Evolutionary conservation across 2,329 filamentous ascomycete genomes (phyloP), one percentile per base, ranked within the genome.

Genomic region (Colletotrichum chlorophyti): DNA sequence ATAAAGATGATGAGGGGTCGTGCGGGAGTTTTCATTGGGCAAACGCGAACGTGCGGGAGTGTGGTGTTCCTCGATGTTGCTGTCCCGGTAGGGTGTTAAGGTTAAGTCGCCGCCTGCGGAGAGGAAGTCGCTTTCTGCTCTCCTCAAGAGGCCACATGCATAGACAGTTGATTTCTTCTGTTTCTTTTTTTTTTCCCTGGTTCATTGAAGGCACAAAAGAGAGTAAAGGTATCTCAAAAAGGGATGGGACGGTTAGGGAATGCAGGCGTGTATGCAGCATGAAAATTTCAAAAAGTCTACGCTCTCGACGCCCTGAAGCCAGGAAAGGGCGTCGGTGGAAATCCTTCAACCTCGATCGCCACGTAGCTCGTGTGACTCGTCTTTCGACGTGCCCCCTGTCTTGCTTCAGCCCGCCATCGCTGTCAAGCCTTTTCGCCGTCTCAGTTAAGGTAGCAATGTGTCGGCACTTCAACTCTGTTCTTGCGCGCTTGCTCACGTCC

Each of bases 211-310:
- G 41, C 35, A 48, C 14, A 43, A 26, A 27, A 48, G 27, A 48
- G 42, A 15, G 23, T n/a, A 41, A 37, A 35, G 42, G 42, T 49
- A 34, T 49, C 31, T 37, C 50, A 29, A 40, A 55, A 35, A 43
- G 26, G 53, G 29, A 59, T 49, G 43, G 51, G 43, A 59, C 43
- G 51, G 55, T 32, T 49, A 53, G 45, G 43, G 55, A 34, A 43
- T 53, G 55, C 24, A 55, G 53, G 55, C 55, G 55, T 59, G 55
- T 59, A 45, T 59, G 51, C 55, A 59, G 55, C 51, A 55, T n/a
- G n/a, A n/a, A n/a, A n/a, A n/a, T n/a, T n/a, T n/a, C n/a, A n/a
- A n/a, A n/a, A n/a, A n/a, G n/a, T n/a, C n/a, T n/a, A n/a, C n/a
- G n/a, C n/a, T n/a, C n/a, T n/a, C n/a, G n/a, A n/a, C n/a, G n/a